Percentiles rank a stretch among this genome's conserved stretches.
Conservation (phyloP, 2,329 filamentous ascomycete species). For the Daldinia sp. region DNA sequence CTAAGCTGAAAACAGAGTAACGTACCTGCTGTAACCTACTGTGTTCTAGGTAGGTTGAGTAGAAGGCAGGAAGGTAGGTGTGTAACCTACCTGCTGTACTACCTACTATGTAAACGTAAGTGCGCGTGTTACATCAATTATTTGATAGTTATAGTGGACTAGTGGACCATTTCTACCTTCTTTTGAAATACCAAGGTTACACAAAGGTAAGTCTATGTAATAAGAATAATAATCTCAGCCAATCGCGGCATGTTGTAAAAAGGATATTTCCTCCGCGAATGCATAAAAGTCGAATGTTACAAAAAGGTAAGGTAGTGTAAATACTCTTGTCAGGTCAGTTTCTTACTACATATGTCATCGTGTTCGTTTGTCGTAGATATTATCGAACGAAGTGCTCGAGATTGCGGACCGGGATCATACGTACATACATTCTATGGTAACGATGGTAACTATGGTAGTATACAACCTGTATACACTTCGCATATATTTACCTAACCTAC, state of each 20-base stretch:
- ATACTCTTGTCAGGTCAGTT: slow-evolving; percentile 4
- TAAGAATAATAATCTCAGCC: slow-evolving; percentile 27
- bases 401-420: not conserved
- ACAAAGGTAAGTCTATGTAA: slow-evolving; percentile 9
- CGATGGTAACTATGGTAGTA: too few species aligned
- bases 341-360: slow-evolving; percentile 1
- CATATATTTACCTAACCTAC: slow-evolving; percentile 22
- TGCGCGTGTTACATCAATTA: not conserved
- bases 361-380: not conserved
- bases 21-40: slow-evolving; percentile 7
- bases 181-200: slow-evolving; percentile 15
- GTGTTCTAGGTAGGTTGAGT: too few species aligned
- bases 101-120: not conserved
- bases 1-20: slow-evolving; percentile 16
- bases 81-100: not conserved
- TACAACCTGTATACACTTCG: not conserved
- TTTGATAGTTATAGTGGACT: slow-evolving; percentile 22
- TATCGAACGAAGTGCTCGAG: not conserved
- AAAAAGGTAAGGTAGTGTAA: slow-evolving; percentile 12
- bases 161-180: slow-evolving; percentile 9
- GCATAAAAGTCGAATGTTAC: slow-evolving; percentile 30
- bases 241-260: slow-evolving; percentile 39
- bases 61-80: not conserved
- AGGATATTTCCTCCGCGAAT: not conserved
- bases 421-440: not conserved